Evolutionary conservation across 192 early-diverging fungal species (phyloP).

Genomic region (Podochytrium sp.): DNA sequence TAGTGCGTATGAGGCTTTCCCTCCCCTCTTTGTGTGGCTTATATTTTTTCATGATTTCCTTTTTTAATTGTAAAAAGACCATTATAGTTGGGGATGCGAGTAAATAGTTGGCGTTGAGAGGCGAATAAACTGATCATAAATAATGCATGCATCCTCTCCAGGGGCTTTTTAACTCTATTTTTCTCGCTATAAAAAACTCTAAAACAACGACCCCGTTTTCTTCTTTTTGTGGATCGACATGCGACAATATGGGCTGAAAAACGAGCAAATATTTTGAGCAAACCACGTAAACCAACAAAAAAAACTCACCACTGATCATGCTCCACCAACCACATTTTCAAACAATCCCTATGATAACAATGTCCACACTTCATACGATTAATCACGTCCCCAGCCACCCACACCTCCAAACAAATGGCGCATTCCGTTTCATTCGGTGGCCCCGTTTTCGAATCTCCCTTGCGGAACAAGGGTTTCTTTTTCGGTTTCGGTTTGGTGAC

Average conservation of each 20-base stretch:
- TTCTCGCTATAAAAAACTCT: not conserved
- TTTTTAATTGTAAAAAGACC: too few species aligned
- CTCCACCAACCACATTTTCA: slow-evolving; percentile 21
- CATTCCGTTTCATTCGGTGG: slow-evolving; percentile 25
- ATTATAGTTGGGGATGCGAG: too few species aligned
- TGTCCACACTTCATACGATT: slow-evolving; percentile 19
- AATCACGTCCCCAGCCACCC: slow-evolving; percentile 17
- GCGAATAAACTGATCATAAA: too few species aligned
- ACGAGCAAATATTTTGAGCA: not conserved
- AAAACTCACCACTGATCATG: slow-evolving; percentile 3
- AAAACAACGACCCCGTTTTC: not conserved
- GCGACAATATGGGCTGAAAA: not conserved
- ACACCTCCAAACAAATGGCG: slow-evolving; percentile 22
- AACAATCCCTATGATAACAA: slow-evolving; percentile 15
- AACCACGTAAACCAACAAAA: too few species aligned
- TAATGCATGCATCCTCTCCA: too few species aligned
- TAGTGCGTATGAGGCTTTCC: too few species aligned
- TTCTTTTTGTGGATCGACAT: not conserved
- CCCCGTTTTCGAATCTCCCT: too few species aligned
- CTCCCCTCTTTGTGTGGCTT: too few species aligned
- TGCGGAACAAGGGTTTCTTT: too few species aligned
- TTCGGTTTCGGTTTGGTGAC: too few species aligned
- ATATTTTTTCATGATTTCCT: too few species aligned
- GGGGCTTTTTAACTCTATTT: not conserved
- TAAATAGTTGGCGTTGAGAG: too few species aligned